Conservation (phyloP, 345 rosid species). For the Aquilaria yunnanensis region DNA sequence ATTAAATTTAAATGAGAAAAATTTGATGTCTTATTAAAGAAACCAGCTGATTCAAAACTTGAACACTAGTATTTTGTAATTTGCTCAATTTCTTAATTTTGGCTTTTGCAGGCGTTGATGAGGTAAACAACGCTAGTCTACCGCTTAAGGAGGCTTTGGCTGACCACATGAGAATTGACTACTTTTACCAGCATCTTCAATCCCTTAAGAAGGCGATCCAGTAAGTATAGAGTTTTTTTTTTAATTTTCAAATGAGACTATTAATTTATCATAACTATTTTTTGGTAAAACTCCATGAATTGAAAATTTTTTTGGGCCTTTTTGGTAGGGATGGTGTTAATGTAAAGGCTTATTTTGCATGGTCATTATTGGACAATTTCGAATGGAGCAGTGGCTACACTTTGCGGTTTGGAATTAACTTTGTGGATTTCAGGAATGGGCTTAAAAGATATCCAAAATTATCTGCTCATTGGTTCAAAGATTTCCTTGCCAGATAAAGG, state of each 20-base stretch:
- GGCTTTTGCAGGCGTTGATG: neutral
- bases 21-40: no score
- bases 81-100: no score
- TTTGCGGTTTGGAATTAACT: slow-evolving; percentile 29
- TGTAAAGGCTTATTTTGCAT: slow-evolving; percentile 32
- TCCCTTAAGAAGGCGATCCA: slow-evolving; percentile 17
- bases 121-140: slow-evolving; percentile 16
- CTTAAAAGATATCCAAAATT: slow-evolving; percentile 27
- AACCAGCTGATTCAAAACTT: no score
- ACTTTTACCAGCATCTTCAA: slow-evolving; percentile 11
- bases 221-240: slow-evolving; percentile 4
- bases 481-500: slow-evolving; percentile 9
- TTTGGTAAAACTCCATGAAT: slow-evolving; percentile 10
- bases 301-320: neutral
- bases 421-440: slow-evolving; percentile 25
- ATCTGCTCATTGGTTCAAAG: slow-evolving; percentile 21
- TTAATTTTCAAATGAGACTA: no score
- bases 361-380: slow-evolving; percentile 39
- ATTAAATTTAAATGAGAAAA: no score
- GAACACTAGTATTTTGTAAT: no score
- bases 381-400: slow-evolving; percentile 29
- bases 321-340: slow-evolving; percentile 19
- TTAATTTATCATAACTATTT: no score
- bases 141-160: slow-evolving; percentile 15
- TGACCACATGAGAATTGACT: slow-evolving; percentile 17